These are phyloP conservation scores for Linum tenue DNA, from an alignment of 345 rosid genomes.

Conservation along the genomic window DNA sequence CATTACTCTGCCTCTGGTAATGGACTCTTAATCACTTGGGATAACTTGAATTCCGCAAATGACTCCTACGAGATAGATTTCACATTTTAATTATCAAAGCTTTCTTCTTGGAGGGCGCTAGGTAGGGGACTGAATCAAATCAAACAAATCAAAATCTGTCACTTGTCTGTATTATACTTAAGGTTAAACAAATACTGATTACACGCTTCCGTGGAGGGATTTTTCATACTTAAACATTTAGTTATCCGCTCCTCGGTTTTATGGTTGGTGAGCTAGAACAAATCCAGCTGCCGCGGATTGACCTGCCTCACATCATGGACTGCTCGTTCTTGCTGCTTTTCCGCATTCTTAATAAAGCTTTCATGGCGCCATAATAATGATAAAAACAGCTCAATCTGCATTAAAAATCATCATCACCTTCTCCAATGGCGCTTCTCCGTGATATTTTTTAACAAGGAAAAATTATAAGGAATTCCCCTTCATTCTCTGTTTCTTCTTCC, in stretches of 20 bases:
- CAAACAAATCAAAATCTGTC: neutral
- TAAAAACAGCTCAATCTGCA: neutral
- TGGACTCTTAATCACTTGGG: too few species aligned
- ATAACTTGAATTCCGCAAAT: too few species aligned
- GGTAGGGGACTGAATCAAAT: too few species aligned
- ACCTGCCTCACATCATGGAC: neutral
- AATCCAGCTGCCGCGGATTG: neutral
- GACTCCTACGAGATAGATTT: too few species aligned
- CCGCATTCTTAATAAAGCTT: neutral
- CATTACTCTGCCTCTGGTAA: too few species aligned
- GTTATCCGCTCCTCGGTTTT: neutral
- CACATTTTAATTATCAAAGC: too few species aligned
- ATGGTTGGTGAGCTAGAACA: conserved; percentile 3
- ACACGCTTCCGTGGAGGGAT: neutral
- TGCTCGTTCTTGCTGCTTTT: neutral
- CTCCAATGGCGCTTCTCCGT: neutral
- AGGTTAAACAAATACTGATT: neutral
- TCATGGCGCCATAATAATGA: neutral
- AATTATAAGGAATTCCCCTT: too few species aligned
- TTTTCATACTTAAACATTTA: neutral
- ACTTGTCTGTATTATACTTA: neutral
- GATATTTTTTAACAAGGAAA: too few species aligned
- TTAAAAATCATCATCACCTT: neutral
- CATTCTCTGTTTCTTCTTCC: neutral
- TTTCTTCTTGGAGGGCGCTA: too few species aligned